phyloP scores from a whole-genome alignment of 176 grass and related monocot genomes.

The Microstegium vimineum region DNA sequence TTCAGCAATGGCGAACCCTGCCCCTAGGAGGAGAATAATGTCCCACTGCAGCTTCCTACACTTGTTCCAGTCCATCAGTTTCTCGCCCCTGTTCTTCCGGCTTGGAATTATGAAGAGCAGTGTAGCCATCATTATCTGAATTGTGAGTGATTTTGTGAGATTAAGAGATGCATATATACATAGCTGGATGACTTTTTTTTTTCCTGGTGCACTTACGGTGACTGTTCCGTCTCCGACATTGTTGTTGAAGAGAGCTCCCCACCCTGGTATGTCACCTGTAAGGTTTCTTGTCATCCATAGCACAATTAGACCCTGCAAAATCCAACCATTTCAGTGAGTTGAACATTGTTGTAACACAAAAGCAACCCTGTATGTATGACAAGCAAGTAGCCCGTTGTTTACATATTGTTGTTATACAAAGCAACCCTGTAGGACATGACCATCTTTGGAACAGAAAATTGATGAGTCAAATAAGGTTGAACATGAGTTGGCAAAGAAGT shows the following conservation, averaged over 20 bases:
- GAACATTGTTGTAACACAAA: background rate
- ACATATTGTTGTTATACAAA: too few species aligned
- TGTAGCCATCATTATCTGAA: slow-evolving; percentile 86
- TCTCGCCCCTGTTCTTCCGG: slow-evolving; percentile 58
- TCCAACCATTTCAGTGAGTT: background rate
- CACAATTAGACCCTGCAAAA: slow-evolving; percentile 55
- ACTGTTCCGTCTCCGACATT: slow-evolving; percentile 80
- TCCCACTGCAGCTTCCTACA: slow-evolving; percentile 89
- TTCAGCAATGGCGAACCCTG: slow-evolving; percentile 79
- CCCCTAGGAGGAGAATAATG: slow-evolving; percentile 86
- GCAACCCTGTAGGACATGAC: too few species aligned
- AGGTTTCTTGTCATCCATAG: slow-evolving; percentile 90
- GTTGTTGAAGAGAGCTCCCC: slow-evolving; percentile 78
- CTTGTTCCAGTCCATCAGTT: slow-evolving; percentile 96
- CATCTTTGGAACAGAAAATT: background rate
- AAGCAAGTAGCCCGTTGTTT: too few species aligned
- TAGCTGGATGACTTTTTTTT: background rate
- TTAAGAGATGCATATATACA: background rate
- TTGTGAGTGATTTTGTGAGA: background rate
- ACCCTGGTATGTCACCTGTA: slow-evolving; percentile 71
- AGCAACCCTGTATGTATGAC: background rate
- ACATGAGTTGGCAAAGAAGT: background rate
- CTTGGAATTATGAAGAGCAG: slow-evolving; percentile 87
- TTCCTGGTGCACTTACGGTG: slow-evolving; percentile 64
- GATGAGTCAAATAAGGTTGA: background rate